Base-by-base conservation (phyloP, 2,329 filamentous ascomycete species). In the Aureobasidium pullulans region DNA sequence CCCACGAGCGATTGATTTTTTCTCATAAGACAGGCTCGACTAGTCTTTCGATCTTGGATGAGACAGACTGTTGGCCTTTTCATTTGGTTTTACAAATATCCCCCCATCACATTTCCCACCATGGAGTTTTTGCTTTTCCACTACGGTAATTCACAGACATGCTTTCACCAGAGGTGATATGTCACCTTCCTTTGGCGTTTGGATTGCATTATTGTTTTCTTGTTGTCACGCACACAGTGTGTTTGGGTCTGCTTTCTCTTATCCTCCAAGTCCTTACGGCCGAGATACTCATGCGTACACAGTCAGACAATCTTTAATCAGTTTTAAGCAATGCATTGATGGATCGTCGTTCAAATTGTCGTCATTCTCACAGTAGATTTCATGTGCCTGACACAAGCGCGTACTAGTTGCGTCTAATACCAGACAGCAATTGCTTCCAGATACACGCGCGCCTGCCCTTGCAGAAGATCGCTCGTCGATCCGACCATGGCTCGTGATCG, bases 1-100 rank as follows among this genome's bases (percentile, higher is more conserved):
- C 52, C 52, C 40, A 56, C 52, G 31, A 56, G 52, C 52, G 52
- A 56, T 56, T 56, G 39, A 36, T 36, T 34, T 42, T 54, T 56
- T 37, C 23, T 23, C 19, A 32, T 28, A 34, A 43, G 49, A 29
- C 29, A 15, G 28, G 28, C 29, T 34, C 29, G 6, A 54, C 15
- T 29, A 6, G 49, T 42, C 39, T 42, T 10, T 42, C 28, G 36
- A 9, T 53, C 13, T 19, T 31, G 23, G 32, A n/a, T 39, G 29
- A 23, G 39, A n/a, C n/a, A 32, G 36, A 32, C 36, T 15, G 31
- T n/a, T 49, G 32, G 47, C 34, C 8, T 52, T 54, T 11, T 43
- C 37, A 32, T 54, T 54, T 54, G 37, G 37, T 54, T 32, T 54
- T 42, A 54, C 50, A 54, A 52, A 54, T 42, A 34, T 54, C 36